Conservation (phyloP, 352 stramenopile species). For the Hyaloperonospora arabidopsidis region DNA sequence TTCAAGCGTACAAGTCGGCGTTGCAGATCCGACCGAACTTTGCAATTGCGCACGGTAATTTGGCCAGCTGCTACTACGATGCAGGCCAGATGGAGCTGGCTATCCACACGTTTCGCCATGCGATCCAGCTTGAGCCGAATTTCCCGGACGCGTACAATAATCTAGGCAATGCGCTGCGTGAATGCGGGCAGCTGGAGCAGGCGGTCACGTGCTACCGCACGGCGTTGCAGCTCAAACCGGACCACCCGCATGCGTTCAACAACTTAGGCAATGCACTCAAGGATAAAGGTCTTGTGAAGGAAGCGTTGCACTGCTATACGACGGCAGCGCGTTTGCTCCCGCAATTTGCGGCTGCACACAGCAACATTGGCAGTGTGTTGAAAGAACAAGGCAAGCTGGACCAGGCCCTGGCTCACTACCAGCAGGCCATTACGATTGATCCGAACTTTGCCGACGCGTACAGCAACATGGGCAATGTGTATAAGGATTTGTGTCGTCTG, state of each 20-base stretch:
- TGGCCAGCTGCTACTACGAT: conserved; percentile 88
- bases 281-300: conserved; percentile 88
- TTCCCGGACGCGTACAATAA: conserved; percentile 93
- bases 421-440: conserved; percentile 90
- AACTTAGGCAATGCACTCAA: conserved; percentile 90
- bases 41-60: conserved; percentile 88
- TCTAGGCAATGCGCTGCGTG: conserved; percentile 86
- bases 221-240: conserved; percentile 83
- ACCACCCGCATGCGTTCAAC: conserved; percentile 92
- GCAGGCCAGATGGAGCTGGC: conserved; percentile 74
- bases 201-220: conserved; percentile 84
- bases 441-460: conserved; percentile 88
- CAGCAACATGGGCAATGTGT: conserved; percentile 93
- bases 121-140: conserved; percentile 89
- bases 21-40: conserved; percentile 85
- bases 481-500: conserved; percentile 85
- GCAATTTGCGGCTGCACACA: conserved; percentile 89
- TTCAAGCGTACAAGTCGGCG: conserved; percentile 78
- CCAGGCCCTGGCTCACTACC: conserved; percentile 90
- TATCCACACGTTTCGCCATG: conserved; percentile 84
- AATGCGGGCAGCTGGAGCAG: conserved; percentile 75
- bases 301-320: conserved; percentile 91
- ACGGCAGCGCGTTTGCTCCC: conserved; percentile 86
- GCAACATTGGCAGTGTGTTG: conserved; percentile 91
- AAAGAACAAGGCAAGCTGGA: conserved; percentile 92